Conservation (phyloP, 495 filamentous ascomycete genomes). For the Corynascus novoguineensis region DNA sequence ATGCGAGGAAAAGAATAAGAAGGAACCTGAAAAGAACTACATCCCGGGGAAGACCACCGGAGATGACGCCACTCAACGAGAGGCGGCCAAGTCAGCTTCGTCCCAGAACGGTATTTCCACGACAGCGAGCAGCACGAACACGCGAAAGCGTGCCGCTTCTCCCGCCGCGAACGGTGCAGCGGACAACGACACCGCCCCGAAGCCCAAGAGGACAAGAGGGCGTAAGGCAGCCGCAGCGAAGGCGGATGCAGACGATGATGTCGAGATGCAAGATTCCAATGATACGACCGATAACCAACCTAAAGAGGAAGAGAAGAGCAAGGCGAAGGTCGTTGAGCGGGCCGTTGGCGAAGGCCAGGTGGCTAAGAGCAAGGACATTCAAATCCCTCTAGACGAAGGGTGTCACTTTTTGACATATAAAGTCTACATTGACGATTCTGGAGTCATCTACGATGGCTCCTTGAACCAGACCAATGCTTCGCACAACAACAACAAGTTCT, state of each 20-base stretch:
- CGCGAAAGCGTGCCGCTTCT: slow-evolving; percentile 24
- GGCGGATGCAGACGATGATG: slow-evolving; percentile 18
- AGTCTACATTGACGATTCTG: slow-evolving; percentile 60
- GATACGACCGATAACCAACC: slow-evolving; percentile 6
- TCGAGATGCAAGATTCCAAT: slow-evolving; percentile 10
- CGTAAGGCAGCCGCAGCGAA: slow-evolving; percentile 32
- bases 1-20: slow-evolving; percentile 40
- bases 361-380: slow-evolving; percentile 39
- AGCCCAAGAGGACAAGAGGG: slow-evolving; percentile 23
- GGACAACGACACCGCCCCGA: slow-evolving; percentile 13
- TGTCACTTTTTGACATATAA: slow-evolving; percentile 28
- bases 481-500: slow-evolving; percentile 70
- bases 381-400: slow-evolving; percentile 45
- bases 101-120: slow-evolving; percentile 7
- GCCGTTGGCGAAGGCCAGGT: slow-evolving; percentile 40
- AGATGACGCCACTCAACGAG: neutral
- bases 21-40: slow-evolving; percentile 29
- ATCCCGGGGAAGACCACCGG: neutral
- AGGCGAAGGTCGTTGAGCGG: slow-evolving; percentile 24
- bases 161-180: slow-evolving; percentile 7
- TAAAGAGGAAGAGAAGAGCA: slow-evolving; percentile 14
- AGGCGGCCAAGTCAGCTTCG: slow-evolving; percentile 3
- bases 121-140: neutral
- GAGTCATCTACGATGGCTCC: slow-evolving; percentile 60
- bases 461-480: slow-evolving; percentile 57